phyloP scores from a whole-genome alignment of 2,329 filamentous ascomycete genomes.

The Claviceps monticola region DNA sequence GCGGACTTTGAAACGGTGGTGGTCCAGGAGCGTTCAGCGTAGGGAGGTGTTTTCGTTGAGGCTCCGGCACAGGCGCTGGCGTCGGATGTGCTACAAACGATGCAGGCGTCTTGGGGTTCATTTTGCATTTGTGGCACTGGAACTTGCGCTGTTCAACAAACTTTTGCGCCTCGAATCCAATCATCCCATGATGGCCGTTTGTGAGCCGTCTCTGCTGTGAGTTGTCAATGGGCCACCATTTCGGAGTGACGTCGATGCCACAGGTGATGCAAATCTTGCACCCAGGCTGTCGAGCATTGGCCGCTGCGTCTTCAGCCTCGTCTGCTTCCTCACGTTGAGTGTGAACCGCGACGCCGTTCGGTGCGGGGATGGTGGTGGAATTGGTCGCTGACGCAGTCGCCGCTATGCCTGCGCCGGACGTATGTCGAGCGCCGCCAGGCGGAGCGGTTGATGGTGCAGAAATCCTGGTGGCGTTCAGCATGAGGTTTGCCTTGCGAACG shows the following conservation, averaged over 20 bases:
- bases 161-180: constrained; percentile 43
- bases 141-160: constrained; percentile 47
- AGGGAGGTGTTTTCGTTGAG: constrained; percentile 9
- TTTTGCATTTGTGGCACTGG: constrained; percentile 65
- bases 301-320: constrained; percentile 14
- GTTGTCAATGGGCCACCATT: constrained; percentile 52
- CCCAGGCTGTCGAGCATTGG: constrained; percentile 22
- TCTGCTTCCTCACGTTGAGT: constrained; percentile 9
- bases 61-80: constrained; percentile 9
- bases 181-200: constrained; percentile 35
- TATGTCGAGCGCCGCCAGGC: constrained; percentile 30
- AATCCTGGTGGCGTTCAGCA: constrained; percentile 49
- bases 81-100: constrained; percentile 12
- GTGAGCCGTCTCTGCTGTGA: constrained; percentile 36
- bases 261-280: constrained; percentile 50
- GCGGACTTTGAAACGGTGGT: constrained; percentile 16
- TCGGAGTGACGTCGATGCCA: constrained; percentile 57
- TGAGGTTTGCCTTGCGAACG: constrained; percentile 77
- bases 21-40: constrained; percentile 9
- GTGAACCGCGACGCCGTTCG: constrained; percentile 10
- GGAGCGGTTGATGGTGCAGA: constrained; percentile 19
- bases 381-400: constrained; percentile 5
- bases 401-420: constrained; percentile 23
- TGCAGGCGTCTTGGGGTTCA: constrained; percentile 32
- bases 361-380: background rate